Evolutionary conservation across 2,329 filamentous ascomycete genomes (phyloP), one percentile per base, ranked within the genome.

Genomic region (Clarireedia homoeocarpa): DNA sequence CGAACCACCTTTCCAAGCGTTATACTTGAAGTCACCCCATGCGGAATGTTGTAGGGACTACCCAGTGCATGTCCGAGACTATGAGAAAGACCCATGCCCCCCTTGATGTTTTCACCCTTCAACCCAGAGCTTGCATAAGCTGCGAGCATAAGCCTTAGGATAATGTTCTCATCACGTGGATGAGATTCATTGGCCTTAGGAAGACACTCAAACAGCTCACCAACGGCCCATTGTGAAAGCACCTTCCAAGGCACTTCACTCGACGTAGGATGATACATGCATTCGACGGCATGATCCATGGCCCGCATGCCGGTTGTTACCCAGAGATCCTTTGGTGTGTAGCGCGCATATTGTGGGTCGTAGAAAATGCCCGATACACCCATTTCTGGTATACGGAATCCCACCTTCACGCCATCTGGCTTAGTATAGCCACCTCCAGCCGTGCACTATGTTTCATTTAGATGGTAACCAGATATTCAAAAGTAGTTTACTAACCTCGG

Each of bases 221-320:
- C n/a, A n/a, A 50, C 42, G 12, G 53, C 34, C 14, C 14, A 27
- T 46, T 40, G 30, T 24, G 30, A 49, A 20, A 55, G 45, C 6
- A 46, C n/a, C 23, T 55, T 55, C 12, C 53, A 40, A n/a, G 46
- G 53, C 5, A 40, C 38, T 36, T 55, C 53, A 6, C 40, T 54
- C 10, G 53, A 45, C 6, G 53, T 27, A 14, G 53, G 47, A 9
- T 56, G 30, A 38, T 56, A 56, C 48, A 56, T 45, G 14, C 42
- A 26, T 30, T 56, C 53, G 12, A 56, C 53, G 20, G 53, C 53
- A 42, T 56, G 53, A 27, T 56, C 53, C 10, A 56, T 38, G 3
- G 53, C 53, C 36, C 53, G 17, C 9, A 56, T 47, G n/a, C 53
- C 53, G 20, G 53, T 56, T 10, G 38, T 45, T 9, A 56, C 20